phyloP scores from a whole-genome alignment of 768 basidiomycete genomes.

The Russula brevipes region DNA sequence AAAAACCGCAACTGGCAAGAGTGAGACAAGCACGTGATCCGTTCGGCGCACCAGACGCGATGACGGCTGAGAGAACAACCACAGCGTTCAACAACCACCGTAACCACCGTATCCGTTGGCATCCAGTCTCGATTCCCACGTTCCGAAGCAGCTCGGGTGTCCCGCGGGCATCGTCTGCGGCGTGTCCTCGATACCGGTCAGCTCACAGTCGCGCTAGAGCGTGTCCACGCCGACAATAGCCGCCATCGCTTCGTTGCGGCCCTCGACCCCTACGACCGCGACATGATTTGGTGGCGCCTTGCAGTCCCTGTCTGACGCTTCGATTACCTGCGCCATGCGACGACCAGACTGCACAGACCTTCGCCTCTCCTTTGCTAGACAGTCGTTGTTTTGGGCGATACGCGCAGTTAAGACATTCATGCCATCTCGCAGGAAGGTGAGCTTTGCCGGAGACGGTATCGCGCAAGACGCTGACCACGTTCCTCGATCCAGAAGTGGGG shows the following conservation, averaged over 20 bases:
- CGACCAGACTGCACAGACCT: slow-evolving; percentile 88
- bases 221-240: slow-evolving; percentile 65
- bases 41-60: slow-evolving; percentile 65
- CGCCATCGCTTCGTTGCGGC: slow-evolving; percentile 76
- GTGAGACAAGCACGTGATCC: neutral
- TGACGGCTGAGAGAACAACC: slow-evolving; percentile 45
- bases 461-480: slow-evolving; percentile 96
- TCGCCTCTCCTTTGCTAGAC: slow-evolving; percentile 99
- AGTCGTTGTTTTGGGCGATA: slow-evolving; percentile 95
- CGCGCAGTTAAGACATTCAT: slow-evolving; percentile 95
- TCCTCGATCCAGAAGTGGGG: slow-evolving; percentile 97
- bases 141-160: slow-evolving; percentile 90
- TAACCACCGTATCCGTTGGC: slow-evolving; percentile 94
- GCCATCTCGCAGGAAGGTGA: slow-evolving; percentile 91
- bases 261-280: slow-evolving; percentile 75
- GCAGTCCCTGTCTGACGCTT: slow-evolving; percentile 69
- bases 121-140: slow-evolving; percentile 85
- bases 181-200: slow-evolving; percentile 99
- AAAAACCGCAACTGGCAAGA: too few relatives aligned
- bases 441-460: slow-evolving; percentile 67
- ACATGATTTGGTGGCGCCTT: slow-evolving; percentile 56
- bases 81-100: slow-evolving; percentile 69
- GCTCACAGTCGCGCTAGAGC: slow-evolving; percentile 83
- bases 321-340: slow-evolving; percentile 69
- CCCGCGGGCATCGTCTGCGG: slow-evolving; percentile 91